These are phyloP conservation scores for Lentinula boryana DNA, from an alignment of 768 basidiomycete genomes.

Conservation along the genomic window DNA sequence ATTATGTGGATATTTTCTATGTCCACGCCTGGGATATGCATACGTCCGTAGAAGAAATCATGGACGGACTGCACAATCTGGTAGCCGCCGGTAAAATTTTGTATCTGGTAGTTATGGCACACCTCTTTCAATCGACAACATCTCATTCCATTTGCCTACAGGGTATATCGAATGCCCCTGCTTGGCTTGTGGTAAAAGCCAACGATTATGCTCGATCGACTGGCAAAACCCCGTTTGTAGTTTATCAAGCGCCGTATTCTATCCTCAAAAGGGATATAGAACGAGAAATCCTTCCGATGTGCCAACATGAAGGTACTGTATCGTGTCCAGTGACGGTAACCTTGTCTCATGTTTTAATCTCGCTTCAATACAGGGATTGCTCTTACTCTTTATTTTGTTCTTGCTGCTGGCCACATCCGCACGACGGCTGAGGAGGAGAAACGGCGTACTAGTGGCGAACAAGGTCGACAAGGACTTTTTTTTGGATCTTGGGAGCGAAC, in stretches of 20 bases:
- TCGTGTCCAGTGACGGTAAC: constrained; percentile 2
- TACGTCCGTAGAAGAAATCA: constrained; percentile 42
- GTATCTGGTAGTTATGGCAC: constrained; percentile 15
- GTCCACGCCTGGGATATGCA: constrained; percentile 41
- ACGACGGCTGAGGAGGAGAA: constrained; percentile 23
- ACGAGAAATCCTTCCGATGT: constrained; percentile 39
- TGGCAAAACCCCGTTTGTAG: constrained; percentile 36
- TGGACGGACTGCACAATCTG: constrained; percentile 36
- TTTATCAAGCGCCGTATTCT: constrained; percentile 38
- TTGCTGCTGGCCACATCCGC: constrained; percentile 22
- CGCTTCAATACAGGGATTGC: not conserved
- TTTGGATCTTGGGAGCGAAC: constrained; percentile 37
- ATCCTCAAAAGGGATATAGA: constrained; percentile 35
- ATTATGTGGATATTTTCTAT: constrained; percentile 40
- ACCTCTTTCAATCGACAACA: not conserved
- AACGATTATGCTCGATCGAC: constrained; percentile 37
- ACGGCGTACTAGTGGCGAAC: constrained; percentile 20
- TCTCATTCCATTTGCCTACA: constrained; percentile 20
- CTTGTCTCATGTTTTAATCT: not conserved
- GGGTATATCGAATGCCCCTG: constrained; percentile 28
- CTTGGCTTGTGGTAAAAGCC: constrained; percentile 31
- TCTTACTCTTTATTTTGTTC: constrained; percentile 15
- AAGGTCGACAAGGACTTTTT: constrained; percentile 22
- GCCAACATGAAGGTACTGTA: constrained; percentile 21
- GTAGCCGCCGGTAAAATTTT: constrained; percentile 40